Evolutionary conservation across 768 basidiomycete species (phyloP).

Genomic region (Russula olivacea): DNA sequence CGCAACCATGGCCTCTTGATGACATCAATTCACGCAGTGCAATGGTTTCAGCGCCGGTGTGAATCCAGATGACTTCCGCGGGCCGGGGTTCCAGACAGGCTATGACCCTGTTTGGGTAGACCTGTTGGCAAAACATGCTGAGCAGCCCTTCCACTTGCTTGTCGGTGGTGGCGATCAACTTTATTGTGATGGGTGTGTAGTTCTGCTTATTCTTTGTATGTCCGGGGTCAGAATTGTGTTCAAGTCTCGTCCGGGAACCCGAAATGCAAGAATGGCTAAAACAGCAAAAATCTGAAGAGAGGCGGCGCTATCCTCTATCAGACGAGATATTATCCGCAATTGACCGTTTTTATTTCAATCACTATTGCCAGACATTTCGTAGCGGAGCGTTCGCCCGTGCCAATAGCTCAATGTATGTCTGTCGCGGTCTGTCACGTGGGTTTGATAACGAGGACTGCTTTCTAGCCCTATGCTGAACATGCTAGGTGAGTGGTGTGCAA

Average conservation of each 20-base stretch:
- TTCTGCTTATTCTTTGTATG: neutral
- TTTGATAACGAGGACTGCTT: neutral
- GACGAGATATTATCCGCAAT: conserved; percentile 69
- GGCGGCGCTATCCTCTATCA: conserved; percentile 54
- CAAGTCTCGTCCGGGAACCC: conserved; percentile 76
- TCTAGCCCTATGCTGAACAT: conserved; percentile 81
- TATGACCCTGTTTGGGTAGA: conserved; percentile 95
- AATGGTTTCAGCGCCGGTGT: conserved; percentile 88
- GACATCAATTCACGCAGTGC: conserved; percentile 42
- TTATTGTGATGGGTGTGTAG: conserved; percentile 72
- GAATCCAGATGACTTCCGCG: conserved; percentile 80
- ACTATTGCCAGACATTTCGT: conserved; percentile 84
- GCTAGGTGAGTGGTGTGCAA: conserved; percentile 49
- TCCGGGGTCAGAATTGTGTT: neutral
- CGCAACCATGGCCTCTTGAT: neutral
- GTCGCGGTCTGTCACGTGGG: neutral
- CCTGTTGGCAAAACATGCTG: conserved; percentile 71
- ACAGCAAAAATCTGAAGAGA: conserved; percentile 51
- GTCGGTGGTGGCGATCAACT: conserved; percentile 94
- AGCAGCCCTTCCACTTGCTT: conserved; percentile 80
- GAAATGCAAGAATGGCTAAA: conserved; percentile 87
- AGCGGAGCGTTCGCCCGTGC: conserved; percentile 87
- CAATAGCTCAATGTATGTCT: conserved; percentile 80
- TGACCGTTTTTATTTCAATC: conserved; percentile 86
- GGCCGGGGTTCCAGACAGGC: conserved; percentile 72